These are phyloP conservation scores for Podosphaera fusca DNA, from an alignment of 2,329 filamentous ascomycete species.

Conservation along the genomic window DNA sequence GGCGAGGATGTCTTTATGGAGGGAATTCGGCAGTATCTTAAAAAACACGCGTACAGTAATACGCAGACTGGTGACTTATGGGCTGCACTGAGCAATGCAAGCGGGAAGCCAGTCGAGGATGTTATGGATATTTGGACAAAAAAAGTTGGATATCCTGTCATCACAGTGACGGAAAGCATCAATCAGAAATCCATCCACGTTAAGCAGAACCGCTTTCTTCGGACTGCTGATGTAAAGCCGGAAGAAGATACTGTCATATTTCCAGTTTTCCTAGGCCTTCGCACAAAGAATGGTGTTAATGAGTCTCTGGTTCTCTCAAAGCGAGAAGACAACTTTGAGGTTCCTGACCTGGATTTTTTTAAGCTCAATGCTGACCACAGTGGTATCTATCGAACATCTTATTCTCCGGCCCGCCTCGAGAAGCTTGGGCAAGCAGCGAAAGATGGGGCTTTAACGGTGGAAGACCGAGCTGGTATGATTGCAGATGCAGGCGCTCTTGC, in stretches of 20 bases:
- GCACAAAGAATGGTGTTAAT: constrained; percentile 63
- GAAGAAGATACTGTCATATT: constrained; percentile 78
- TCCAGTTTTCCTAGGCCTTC: constrained; percentile 71
- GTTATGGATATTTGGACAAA: constrained; percentile 97
- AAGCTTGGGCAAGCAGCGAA: constrained; percentile 79
- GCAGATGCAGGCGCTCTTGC: constrained; percentile 79
- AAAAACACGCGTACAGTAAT: constrained; percentile 93
- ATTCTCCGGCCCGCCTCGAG: constrained; percentile 57
- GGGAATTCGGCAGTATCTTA: constrained; percentile 72
- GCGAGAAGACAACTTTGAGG: constrained; percentile 55
- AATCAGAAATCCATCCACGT: constrained; percentile 52
- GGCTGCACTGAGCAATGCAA: constrained; percentile 68
- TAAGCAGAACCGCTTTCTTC: constrained; percentile 86
- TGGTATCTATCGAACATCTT: constrained; percentile 75
- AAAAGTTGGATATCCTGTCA: constrained; percentile 79
- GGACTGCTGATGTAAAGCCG: constrained; percentile 78
- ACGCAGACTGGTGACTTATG: constrained; percentile 80
- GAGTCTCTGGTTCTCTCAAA: constrained; percentile 46
- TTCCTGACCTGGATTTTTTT: constrained; percentile 69
- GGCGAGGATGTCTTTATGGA: constrained; percentile 86
- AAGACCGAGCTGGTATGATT: constrained; percentile 88
- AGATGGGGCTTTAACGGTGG: constrained; percentile 54
- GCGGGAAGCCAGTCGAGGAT: constrained; percentile 70
- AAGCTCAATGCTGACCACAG: constrained; percentile 93
- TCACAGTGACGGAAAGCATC: constrained; percentile 60